Base-by-base conservation (phyloP, 805 yeast species). In the Limtongia smithiae region DNA sequence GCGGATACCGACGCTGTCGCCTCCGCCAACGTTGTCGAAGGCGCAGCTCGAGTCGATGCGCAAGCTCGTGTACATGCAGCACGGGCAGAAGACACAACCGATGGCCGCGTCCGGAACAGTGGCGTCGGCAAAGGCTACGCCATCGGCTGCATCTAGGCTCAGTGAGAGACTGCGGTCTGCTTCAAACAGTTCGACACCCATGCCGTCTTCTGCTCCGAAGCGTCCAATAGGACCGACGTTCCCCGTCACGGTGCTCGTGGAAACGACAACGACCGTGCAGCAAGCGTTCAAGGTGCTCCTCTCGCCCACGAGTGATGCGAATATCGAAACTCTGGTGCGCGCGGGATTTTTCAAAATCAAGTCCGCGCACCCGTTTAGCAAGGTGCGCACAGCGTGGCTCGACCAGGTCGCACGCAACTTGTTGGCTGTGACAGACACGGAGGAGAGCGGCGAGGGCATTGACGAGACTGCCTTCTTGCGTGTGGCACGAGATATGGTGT, bases 331-430 rank as follows among this genome's bases (percentile, higher is more conserved):
- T n/a, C 27, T 12, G 20, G 34, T 4, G 15, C 22, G 25, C 31
- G 24, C 3, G 12, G 9, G n/a, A 17, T 40, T 28, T 33, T 46
- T 51, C 43, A 36, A 22, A 28, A 38, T 54, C 37, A 27, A 31
- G 40, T 41, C 43, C 14, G 32, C 46, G 28, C 30, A 35, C 14
- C 14, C 40, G 30, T 39, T 54, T 9, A 18, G 42, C 21, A 38
- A 31, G 41, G 34, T 48, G 6, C 35, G 41, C 20, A 25, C 15
- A 3, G 58, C 53, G 22, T 54, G 58, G 58, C 24, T 40, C 28
- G 28, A 25, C 28, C 28, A 25, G 28, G 28, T 25, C 28, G 28
- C 28, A 9, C 28, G 28, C 9, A 25, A 25, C 28, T 9, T 25
- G 28, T 9, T 25, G 6, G 28, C 28, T 6, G 9, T 25, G 28